phyloP scores from a whole-genome alignment of 768 basidiomycete genomes.

The Serendipita sp. region DNA sequence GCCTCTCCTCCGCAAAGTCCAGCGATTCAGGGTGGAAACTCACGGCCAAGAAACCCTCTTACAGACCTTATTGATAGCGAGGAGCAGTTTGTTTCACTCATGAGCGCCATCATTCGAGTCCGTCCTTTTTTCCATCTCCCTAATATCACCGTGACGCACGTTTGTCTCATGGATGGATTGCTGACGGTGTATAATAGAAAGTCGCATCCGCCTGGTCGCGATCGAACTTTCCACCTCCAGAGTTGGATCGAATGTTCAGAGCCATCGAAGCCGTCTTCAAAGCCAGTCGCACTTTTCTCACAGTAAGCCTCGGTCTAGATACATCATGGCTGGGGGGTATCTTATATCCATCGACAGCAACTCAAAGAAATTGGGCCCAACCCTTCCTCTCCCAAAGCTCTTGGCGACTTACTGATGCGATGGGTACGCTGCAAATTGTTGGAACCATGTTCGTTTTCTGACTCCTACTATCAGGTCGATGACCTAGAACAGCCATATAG shows the following conservation, averaged over 20 bases:
- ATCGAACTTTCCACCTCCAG: conserved; percentile 80
- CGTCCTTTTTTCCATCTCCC: conserved; percentile 16
- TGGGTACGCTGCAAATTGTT: conserved; percentile 46
- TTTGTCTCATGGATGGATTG: conserved; percentile 8
- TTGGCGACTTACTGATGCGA: conserved; percentile 91
- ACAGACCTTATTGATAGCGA: conserved; percentile 90
- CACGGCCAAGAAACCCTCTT: conserved; percentile 43
- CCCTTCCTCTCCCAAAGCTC: conserved; percentile 81
- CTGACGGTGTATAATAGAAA: conserved; percentile 38
- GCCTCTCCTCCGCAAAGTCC: neutral
- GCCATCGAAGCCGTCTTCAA: conserved; percentile 86
- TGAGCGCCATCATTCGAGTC: conserved; percentile 83
- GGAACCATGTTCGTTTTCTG: neutral
- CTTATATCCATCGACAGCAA: conserved; percentile 36
- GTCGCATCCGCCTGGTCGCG: conserved; percentile 97
- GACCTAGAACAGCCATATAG: conserved; percentile 81
- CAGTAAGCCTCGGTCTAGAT: conserved; percentile 29
- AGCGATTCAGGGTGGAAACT: neutral
- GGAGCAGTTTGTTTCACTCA: conserved; percentile 75
- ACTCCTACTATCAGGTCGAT: conserved; percentile 46
- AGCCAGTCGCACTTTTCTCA: conserved; percentile 66
- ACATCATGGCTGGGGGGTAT: conserved; percentile 7
- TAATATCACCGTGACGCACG: conserved; percentile 11
- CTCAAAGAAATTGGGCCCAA: conserved; percentile 86
- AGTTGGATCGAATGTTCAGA: conserved; percentile 88